Percentiles rank a stretch among this genome's conserved stretches.
These are phyloP conservation scores for Puccinia horiana DNA, from an alignment of 1,284 basidiomycete genomes.

Conservation along the genomic window DNA sequence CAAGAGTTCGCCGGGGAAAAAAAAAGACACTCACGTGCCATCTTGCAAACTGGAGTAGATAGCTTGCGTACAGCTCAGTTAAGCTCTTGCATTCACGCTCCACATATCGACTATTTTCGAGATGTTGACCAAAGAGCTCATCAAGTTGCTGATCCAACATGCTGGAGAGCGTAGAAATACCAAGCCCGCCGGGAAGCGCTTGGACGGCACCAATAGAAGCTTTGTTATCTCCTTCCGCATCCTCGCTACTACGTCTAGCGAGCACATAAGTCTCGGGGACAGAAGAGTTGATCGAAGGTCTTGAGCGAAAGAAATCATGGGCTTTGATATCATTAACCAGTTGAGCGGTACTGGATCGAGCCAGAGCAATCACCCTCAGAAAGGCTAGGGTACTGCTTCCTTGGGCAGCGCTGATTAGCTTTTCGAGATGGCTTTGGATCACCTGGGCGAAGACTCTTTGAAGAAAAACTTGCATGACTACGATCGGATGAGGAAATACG, in stretches of 20 bases:
- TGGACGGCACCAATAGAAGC: neutral
- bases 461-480: slow-evolving; percentile 99
- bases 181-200: slow-evolving; percentile 51
- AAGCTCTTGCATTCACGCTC: slow-evolving; percentile 88
- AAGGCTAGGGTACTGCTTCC: slow-evolving; percentile 83
- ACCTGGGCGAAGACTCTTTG: slow-evolving; percentile 98
- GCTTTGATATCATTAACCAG: slow-evolving; percentile 90
- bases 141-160: slow-evolving; percentile 95
- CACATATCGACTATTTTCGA: slow-evolving; percentile 81
- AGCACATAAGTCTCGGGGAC: slow-evolving; percentile 32
- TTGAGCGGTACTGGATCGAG: slow-evolving; percentile 74
- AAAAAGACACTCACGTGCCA: slow-evolving; percentile 72
- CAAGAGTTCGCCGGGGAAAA: slow-evolving; percentile 62
- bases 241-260: slow-evolving; percentile 16
- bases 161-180: slow-evolving; percentile 64
- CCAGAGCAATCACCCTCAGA: slow-evolving; percentile 83
- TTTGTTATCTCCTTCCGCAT: slow-evolving; percentile 14
- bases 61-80: slow-evolving; percentile 75
- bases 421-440: slow-evolving; percentile 90
- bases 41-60: slow-evolving; percentile 75
- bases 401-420: slow-evolving; percentile 72
- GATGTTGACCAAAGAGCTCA: slow-evolving; percentile 92
- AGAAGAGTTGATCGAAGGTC: slow-evolving; percentile 57
- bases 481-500: slow-evolving; percentile 92
- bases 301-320: slow-evolving; percentile 73